Conservation (phyloP, 257 asterid species). For the Ligustrum vulgare region DNA sequence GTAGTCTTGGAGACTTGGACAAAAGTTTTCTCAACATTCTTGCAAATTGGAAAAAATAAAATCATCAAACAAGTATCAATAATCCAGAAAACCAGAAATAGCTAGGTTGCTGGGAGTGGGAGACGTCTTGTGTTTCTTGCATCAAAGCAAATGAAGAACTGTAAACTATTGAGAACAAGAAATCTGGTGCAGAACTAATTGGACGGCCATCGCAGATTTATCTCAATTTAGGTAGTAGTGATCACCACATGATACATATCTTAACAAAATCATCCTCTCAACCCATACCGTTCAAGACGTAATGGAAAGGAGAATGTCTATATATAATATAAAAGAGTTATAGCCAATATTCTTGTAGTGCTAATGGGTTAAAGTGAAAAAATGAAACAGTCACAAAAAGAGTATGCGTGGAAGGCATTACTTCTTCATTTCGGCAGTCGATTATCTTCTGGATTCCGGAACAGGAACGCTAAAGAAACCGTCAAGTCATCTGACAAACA, state of each 20-base stretch:
- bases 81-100: not conserved
- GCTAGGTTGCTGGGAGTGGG: not conserved
- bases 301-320: not conserved
- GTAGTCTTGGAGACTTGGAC: not conserved
- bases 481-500: not conserved
- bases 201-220: not conserved
- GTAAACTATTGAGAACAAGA: not conserved
- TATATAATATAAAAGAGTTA: not conserved
- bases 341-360: not conserved
- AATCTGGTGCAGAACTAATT: not conserved
- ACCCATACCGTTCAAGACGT: not conserved
- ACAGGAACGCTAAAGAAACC: not conserved
- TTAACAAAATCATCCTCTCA: not conserved
- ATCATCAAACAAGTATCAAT: not conserved
- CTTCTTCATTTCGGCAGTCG: not conserved
- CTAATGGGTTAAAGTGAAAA: not conserved
- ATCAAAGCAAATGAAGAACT: not conserved
- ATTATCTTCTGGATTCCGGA: not conserved
- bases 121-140: not conserved
- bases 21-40: not conserved
- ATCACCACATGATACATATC: not conserved
- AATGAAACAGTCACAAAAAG: not conserved
- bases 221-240: not conserved
- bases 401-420: not conserved
- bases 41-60: not conserved